These are phyloP conservation scores for Blastobotrys peoriensis DNA, from an alignment of 805 yeast species.

Conservation along the genomic window DNA sequence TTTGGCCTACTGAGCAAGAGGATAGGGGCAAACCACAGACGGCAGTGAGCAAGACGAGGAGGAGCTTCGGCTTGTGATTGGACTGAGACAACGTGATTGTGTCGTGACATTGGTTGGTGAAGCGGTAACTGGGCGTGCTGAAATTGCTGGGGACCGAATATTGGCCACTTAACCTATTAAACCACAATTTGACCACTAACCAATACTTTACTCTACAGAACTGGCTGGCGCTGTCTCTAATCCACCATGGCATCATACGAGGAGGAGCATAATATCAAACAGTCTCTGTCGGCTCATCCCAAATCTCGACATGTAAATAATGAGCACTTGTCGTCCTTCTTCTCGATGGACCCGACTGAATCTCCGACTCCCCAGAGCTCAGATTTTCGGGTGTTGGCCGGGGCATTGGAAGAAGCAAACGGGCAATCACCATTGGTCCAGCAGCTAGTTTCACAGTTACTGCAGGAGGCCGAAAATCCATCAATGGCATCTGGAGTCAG, in stretches of 20 bases:
- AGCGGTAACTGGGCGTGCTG: too few species aligned
- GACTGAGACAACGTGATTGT: too few species aligned
- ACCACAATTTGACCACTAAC: too few species aligned
- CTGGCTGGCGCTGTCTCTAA: too few species aligned
- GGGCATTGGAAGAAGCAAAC: neutral
- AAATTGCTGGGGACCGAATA: too few species aligned
- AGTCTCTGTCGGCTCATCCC: neutral
- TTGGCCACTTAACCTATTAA: too few species aligned
- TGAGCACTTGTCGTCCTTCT: neutral
- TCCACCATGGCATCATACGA: neutral
- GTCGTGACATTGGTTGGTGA: too few species aligned
- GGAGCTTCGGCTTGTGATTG: too few species aligned
- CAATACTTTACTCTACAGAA: too few species aligned
- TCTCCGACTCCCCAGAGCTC: neutral
- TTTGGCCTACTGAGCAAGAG: too few species aligned
- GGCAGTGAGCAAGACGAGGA: too few species aligned
- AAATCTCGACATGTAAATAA: neutral
- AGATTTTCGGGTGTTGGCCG: neutral
- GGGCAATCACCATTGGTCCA: neutral
- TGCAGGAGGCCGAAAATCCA: neutral
- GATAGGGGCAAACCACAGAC: too few species aligned
- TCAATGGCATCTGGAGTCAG: conserved; percentile 36
- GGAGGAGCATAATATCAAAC: neutral
- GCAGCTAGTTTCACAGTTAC: neutral
- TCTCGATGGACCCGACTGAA: neutral